Conservation (phyloP, 495 filamentous ascomycete species). For the Aspergillus sclerotioniger region DNA sequence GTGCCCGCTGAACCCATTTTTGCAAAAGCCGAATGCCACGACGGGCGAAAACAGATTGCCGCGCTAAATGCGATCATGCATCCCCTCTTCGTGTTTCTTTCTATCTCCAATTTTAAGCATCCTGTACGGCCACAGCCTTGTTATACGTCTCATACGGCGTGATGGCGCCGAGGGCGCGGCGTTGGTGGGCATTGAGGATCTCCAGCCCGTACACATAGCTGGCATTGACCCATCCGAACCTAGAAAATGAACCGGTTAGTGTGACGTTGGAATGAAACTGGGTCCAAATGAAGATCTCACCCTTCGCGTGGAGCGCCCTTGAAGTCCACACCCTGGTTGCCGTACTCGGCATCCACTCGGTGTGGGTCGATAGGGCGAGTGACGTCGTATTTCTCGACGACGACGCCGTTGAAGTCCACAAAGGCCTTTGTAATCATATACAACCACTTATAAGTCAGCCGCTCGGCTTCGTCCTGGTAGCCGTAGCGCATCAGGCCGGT, state of each 20-base stretch:
- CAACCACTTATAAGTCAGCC: constrained; percentile 90
- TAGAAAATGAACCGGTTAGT: constrained; percentile 41
- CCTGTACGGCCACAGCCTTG: constrained; percentile 37
- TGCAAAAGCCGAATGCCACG: not conserved
- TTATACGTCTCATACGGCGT: constrained; percentile 74
- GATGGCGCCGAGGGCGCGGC: constrained; percentile 76
- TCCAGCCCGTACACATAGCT: constrained; percentile 89
- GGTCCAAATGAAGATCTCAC: constrained; percentile 52
- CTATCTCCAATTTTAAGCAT: constrained; percentile 7
- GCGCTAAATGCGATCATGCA: not conserved
- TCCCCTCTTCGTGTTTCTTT: not conserved
- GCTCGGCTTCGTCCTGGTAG: constrained; percentile 82
- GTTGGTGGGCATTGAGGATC: constrained; percentile 79
- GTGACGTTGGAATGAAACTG: constrained; percentile 4
- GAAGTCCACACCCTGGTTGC: constrained; percentile 92
- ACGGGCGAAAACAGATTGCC: not conserved
- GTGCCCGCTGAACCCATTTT: not conserved
- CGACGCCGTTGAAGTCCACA: constrained; percentile 94
- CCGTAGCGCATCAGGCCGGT: constrained; percentile 85
- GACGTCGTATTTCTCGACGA: constrained; percentile 98
- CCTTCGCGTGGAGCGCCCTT: constrained; percentile 93
- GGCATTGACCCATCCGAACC: constrained; percentile 98
- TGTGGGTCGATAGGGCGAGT: constrained; percentile 85
- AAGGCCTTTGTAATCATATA: constrained; percentile 98
- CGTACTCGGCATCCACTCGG: constrained; percentile 92